phyloP scores from a whole-genome alignment of 352 stramenopile genomes.

The Globisporangium echinulatum region DNA sequence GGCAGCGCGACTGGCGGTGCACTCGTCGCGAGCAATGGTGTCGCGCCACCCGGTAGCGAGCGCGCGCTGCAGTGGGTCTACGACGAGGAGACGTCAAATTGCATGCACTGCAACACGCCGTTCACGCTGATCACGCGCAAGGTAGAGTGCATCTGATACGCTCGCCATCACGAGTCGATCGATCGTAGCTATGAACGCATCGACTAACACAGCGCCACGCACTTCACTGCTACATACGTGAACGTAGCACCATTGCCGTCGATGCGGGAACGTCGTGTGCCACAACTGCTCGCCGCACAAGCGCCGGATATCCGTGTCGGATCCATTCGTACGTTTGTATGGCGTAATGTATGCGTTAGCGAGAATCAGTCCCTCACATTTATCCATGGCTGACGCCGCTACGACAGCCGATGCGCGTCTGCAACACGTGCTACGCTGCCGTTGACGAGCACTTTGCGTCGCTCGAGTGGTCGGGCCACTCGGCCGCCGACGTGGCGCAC shows the following conservation, averaged over 20 bases:
- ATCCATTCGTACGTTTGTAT: slow-evolving; percentile 60
- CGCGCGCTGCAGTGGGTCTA: slow-evolving; percentile 75
- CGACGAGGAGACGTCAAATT: slow-evolving; percentile 80
- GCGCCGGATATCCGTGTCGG: slow-evolving; percentile 68
- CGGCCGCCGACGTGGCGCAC: slow-evolving; percentile 43
- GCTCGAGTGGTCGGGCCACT: slow-evolving; percentile 78
- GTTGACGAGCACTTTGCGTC: slow-evolving; percentile 83
- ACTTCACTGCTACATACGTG: background rate
- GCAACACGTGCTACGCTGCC: slow-evolving; percentile 78
- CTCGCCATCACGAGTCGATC: background rate
- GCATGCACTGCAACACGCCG: slow-evolving; percentile 83
- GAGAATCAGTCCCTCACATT: no score
- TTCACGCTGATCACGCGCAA: slow-evolving; percentile 82
- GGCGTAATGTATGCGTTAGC: no score
- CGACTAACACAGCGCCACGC: background rate
- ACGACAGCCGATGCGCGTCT: slow-evolving; percentile 74
- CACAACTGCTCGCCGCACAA: slow-evolving; percentile 85
- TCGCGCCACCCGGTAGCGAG: slow-evolving; percentile 21
- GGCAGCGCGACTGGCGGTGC: slow-evolving; percentile 18
- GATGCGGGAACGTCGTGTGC: slow-evolving; percentile 81
- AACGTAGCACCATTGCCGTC: slow-evolving; percentile 68
- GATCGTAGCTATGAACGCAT: background rate
- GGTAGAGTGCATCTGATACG: slow-evolving; percentile 20
- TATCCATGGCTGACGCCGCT: background rate
- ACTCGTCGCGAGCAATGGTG: slow-evolving; percentile 19